Base-by-base conservation (phyloP, 768 basidiomycete species). In the Kwoniella dendrophila region DNA sequence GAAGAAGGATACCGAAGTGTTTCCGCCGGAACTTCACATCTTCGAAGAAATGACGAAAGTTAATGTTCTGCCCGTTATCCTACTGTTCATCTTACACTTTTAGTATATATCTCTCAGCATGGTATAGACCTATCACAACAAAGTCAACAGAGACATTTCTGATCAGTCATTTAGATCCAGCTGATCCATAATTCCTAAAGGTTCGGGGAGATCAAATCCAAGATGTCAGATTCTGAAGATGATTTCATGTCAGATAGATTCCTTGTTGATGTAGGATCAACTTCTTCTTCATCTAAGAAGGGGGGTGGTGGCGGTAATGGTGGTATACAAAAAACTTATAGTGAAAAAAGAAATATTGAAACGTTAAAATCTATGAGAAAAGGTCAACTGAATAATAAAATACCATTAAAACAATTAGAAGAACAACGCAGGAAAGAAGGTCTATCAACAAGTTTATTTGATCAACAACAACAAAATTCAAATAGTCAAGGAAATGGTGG, bases 221-320 rank as follows among this genome's bases (percentile, higher is more conserved):
- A 29, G 51, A 75, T 75, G 73, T 72, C 77, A 5, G 73, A 74
- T 60, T 73, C 71, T 0, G 77, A 78, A 60, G 77, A 78, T 27
- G 77, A 78, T 49, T 78, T 78, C 70, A 78, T 78, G 77, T 78
- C 77, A 2, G 77, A 78, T 68, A 78, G 77, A 57, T 78, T 73
- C 66, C 71, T 78, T 6, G 58, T 71, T 4, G 72, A 67, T 12
- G 53, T 63, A 14, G 32, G 49, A 24, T 30, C 58, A 11, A 22
- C 1, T 18, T 41, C 34, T 6, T 44, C 40, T 6, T 43, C 38
- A 4, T 45, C 43, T 5, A 47, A 16, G 1, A 30, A 29, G 8
- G n/a, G n/a, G n/a, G n/a, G n/a, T n/a, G n/a, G n/a, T n/a, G n/a
- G n/a, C n/a, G n/a, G n/a, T n/a, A n/a, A n/a, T n/a, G n/a, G n/a